A percentile compares a stretch with the other conserved stretches of the same genome.
These are phyloP conservation scores for Coemansia sp. DNA, from an alignment of 192 early-diverging fungal species.

Conservation along the genomic window DNA sequence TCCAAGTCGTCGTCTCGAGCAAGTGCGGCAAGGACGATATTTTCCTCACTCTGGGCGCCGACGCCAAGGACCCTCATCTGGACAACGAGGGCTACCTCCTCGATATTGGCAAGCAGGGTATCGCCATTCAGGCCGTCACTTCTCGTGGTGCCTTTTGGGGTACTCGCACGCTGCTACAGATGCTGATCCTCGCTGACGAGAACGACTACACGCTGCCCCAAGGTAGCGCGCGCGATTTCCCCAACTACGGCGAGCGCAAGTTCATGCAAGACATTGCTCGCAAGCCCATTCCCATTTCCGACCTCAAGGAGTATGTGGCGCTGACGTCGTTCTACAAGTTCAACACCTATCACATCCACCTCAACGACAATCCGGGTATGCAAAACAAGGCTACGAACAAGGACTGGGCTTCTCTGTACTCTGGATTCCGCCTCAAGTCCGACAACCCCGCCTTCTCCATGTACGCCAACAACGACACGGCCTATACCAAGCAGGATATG, in stretches of 20 bases:
- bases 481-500: slow-evolving; percentile 53
- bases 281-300: slow-evolving; percentile 51
- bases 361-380: slow-evolving; percentile 52
- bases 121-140: slow-evolving; percentile 37
- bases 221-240: slow-evolving; percentile 49
- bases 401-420: slow-evolving; percentile 43
- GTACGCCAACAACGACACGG: slow-evolving; percentile 44
- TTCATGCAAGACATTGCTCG: slow-evolving; percentile 54
- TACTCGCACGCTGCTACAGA: slow-evolving; percentile 52
- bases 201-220: slow-evolving; percentile 36
- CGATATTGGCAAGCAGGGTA: slow-evolving; percentile 41
- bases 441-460: slow-evolving; percentile 43
- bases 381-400: slow-evolving; percentile 31
- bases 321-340: slow-evolving; percentile 57
- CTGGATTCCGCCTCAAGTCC: slow-evolving; percentile 53
- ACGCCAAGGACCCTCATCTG: slow-evolving; percentile 26
- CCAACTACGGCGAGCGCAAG: slow-evolving; percentile 53
- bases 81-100: slow-evolving; percentile 46
- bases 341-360: slow-evolving; percentile 55
- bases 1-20: slow-evolving; percentile 33
- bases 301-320: slow-evolving; percentile 47
- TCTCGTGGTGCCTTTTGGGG: slow-evolving; percentile 54
- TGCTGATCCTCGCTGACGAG: slow-evolving; percentile 51
- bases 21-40: slow-evolving; percentile 30
- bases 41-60: slow-evolving; percentile 47